These are phyloP conservation scores for Grosmannia serpens DNA, from an alignment of 2,329 filamentous ascomycete genomes.

Conservation along the genomic window DNA sequence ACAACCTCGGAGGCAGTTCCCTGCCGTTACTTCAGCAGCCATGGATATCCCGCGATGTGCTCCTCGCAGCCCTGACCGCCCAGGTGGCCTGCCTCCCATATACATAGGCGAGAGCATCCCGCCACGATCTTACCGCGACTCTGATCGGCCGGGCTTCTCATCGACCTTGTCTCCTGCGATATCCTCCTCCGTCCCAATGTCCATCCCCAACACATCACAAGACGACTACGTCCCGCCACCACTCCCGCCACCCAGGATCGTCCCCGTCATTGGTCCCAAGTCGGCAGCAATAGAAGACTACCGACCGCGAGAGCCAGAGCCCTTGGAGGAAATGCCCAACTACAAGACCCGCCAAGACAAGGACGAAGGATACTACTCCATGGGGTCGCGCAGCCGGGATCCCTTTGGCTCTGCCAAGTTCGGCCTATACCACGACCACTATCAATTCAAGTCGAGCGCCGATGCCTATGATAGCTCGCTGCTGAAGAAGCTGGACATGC, in stretches of 20 bases:
- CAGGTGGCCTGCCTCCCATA: slow-evolving; percentile 11
- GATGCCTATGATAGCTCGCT: slow-evolving; percentile 38
- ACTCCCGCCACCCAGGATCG: slow-evolving; percentile 22
- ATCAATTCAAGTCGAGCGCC: slow-evolving; percentile 33
- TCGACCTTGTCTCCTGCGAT: slow-evolving; percentile 19
- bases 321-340: slow-evolving; percentile 10
- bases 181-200: slow-evolving; percentile 22
- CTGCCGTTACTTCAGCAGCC: not conserved
- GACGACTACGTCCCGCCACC: slow-evolving; percentile 25
- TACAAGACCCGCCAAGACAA: slow-evolving; percentile 13
- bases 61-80: slow-evolving; percentile 4
- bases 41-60: slow-evolving; percentile 13
- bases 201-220: slow-evolving; percentile 21
- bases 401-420: slow-evolving; percentile 24
- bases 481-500: slow-evolving; percentile 43
- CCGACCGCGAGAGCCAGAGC: slow-evolving; percentile 9
- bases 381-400: slow-evolving; percentile 9
- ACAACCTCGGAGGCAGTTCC: not conserved
- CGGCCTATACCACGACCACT: slow-evolving; percentile 38
- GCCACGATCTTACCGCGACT: slow-evolving; percentile 4
- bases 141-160: slow-evolving; percentile 6
- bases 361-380: slow-evolving; percentile 15
- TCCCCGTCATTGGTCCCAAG: slow-evolving; percentile 18
- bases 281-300: slow-evolving; percentile 9
- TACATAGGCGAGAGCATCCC: slow-evolving; percentile 13